Conservation (phyloP, 2,329 filamentous ascomycete species). For the Colletotrichum sp. region DNA sequence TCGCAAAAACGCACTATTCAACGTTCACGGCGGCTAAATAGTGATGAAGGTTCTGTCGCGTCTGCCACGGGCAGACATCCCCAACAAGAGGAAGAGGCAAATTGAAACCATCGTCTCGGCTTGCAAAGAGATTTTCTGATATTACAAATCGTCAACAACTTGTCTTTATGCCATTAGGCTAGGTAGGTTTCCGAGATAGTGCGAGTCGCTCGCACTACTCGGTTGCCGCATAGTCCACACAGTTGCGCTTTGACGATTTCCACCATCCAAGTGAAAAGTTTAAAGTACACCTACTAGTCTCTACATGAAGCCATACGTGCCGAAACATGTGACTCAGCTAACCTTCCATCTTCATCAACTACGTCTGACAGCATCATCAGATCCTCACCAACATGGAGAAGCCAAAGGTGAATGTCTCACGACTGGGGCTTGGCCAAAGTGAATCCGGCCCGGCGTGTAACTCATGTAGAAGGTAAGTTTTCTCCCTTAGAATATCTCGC, state of each 20-base stretch:
- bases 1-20: too few species aligned
- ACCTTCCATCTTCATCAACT: neutral
- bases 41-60: too few species aligned
- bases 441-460: neutral
- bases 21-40: too few species aligned
- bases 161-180: neutral
- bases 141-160: too few species aligned
- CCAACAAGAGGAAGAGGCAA: too few species aligned
- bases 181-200: neutral
- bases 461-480: neutral
- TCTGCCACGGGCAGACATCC: too few species aligned
- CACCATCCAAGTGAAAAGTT: neutral
- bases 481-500: neutral
- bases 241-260: neutral
- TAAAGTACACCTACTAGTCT: neutral
- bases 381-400: neutral
- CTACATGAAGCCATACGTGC: neutral
- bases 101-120: too few species aligned
- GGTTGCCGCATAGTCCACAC: neutral
- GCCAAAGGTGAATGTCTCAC: neutral
- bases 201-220: neutral
- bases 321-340: neutral
- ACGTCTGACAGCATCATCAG: neutral
- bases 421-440: neutral
- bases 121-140: too few species aligned